A percentile compares a stretch with the other conserved stretches of the same genome.
Conservation (phyloP, 306 rosid species). For the Pyrus betulifolia region DNA sequence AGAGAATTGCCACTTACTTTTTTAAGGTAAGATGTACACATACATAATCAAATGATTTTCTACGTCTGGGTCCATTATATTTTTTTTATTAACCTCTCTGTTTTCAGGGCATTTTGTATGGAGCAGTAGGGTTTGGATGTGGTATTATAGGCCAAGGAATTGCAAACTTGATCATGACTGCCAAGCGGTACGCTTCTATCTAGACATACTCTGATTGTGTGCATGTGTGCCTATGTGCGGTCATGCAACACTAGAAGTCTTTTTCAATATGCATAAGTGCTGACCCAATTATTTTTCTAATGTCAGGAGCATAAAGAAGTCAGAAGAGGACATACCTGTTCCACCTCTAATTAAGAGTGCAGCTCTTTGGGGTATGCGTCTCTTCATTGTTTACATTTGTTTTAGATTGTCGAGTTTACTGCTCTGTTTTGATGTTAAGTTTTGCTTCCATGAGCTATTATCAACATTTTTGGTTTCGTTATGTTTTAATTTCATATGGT, state of each 20-base stretch:
- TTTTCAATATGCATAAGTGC: background rate
- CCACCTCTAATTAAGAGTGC: slow-evolving; percentile 93
- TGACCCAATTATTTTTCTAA: slow-evolving; percentile 2
- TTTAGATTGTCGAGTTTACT: slow-evolving; percentile 4
- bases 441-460: background rate
- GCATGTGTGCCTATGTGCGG: too few relatives aligned
- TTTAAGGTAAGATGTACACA: slow-evolving; percentile 24
- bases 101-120: slow-evolving; percentile 82
- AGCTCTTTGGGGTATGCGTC: slow-evolving; percentile 41
- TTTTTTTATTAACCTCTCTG: slow-evolving; percentile 1
- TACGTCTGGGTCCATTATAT: background rate
- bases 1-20: slow-evolving; percentile 37
- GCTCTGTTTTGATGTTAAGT: background rate
- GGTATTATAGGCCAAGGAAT: slow-evolving; percentile 96
- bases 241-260: background rate
- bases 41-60: background rate
- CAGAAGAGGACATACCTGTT: slow-evolving; percentile 86
- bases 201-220: background rate
- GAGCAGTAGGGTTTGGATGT: slow-evolving; percentile 86
- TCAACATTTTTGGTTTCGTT: background rate
- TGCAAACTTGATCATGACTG: slow-evolving; percentile 87
- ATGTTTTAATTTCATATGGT: background rate
- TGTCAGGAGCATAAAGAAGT: slow-evolving; percentile 78
- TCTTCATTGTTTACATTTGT: background rate
- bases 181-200: slow-evolving; percentile 54